Evolutionary conservation across 768 basidiomycete genomes (phyloP).

Genomic region (Xerocomellus intermedius): DNA sequence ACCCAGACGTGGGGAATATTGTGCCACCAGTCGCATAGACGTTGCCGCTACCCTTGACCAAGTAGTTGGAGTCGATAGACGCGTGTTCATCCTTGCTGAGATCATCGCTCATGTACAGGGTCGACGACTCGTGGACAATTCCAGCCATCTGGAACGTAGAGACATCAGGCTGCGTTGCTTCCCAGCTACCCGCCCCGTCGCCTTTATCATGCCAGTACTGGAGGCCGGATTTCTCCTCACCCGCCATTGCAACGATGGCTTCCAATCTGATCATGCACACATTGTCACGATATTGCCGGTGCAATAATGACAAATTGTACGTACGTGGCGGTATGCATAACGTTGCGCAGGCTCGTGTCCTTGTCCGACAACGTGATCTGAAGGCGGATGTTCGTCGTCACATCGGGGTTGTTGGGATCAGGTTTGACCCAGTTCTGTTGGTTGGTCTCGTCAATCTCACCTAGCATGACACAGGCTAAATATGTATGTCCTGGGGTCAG

Average conservation of each 20-base stretch:
- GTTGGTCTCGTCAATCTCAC: conserved; percentile 6
- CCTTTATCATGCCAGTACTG: conserved; percentile 6
- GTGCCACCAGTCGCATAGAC: conserved; percentile 20
- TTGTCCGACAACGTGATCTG: conserved; percentile 9
- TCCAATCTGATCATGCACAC: not conserved
- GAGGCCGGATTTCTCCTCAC: not conserved
- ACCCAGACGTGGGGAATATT: conserved; percentile 17
- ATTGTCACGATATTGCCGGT: not conserved
- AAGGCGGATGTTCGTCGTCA: conserved; percentile 11
- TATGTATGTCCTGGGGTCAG: not conserved
- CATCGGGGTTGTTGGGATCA: conserved; percentile 1
- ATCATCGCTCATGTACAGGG: conserved; percentile 9
- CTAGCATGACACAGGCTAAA: conserved; percentile 4
- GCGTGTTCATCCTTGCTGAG: not conserved
- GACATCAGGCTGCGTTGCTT: not conserved
- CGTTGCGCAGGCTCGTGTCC: conserved; percentile 1
- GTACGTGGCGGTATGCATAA: conserved; percentile 11
- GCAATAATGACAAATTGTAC: not conserved
- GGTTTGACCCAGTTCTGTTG: not conserved
- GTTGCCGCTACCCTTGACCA: conserved; percentile 13
- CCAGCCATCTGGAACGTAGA: not conserved
- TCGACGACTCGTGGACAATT: conserved; percentile 2
- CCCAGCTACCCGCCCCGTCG: not conserved
- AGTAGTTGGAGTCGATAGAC: conserved; percentile 16
- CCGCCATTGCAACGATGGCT: not conserved